phyloP scores from a whole-genome alignment of 257 asterid species.

The Primulina huaijiensis region DNA sequence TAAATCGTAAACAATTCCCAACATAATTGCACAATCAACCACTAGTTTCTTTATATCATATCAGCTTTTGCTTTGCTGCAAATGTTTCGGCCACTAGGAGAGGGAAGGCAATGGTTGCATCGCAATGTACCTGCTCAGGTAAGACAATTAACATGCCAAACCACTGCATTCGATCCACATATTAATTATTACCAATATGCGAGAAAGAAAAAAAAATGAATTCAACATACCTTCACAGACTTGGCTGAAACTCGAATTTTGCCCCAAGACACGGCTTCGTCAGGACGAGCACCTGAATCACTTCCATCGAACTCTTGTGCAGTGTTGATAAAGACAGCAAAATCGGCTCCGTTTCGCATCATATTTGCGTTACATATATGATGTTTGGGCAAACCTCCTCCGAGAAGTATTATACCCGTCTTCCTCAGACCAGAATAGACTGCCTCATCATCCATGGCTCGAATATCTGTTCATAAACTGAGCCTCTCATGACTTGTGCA shows the following conservation, averaged over 20 bases:
- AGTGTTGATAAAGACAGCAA: slow-evolving; percentile 78
- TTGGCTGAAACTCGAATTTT: slow-evolving; percentile 88
- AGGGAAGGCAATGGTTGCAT: slow-evolving; percentile 91
- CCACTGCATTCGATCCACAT: too few species aligned
- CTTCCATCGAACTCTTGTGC: slow-evolving; percentile 98
- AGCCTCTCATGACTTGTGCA: too few species aligned
- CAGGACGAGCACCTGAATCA: slow-evolving; percentile 96
- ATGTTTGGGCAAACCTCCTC: slow-evolving; percentile 97
- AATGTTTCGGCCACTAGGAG: slow-evolving; percentile 84
- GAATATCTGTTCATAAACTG: slow-evolving; percentile 47
- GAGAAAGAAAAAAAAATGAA: too few species aligned
- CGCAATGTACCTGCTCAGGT: slow-evolving; percentile 72
- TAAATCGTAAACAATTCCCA: not conserved
- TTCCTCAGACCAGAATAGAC: slow-evolving; percentile 78
- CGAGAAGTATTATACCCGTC: slow-evolving; percentile 83
- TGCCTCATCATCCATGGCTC: slow-evolving; percentile 80
- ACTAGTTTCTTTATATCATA: slow-evolving; percentile 17
- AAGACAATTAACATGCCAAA: too few species aligned
- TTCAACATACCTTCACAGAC: slow-evolving; percentile 66
- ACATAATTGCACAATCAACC: slow-evolving; percentile 14
- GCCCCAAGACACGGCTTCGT: slow-evolving; percentile 99
- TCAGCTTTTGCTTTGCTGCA: slow-evolving; percentile 41
- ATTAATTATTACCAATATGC: too few species aligned
- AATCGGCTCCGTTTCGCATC: slow-evolving; percentile 97
- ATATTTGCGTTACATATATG: slow-evolving; percentile 94